These are phyloP conservation scores for Caloboletus inedulis DNA, from an alignment of 1,284 basidiomycete species.

Conservation along the genomic window DNA sequence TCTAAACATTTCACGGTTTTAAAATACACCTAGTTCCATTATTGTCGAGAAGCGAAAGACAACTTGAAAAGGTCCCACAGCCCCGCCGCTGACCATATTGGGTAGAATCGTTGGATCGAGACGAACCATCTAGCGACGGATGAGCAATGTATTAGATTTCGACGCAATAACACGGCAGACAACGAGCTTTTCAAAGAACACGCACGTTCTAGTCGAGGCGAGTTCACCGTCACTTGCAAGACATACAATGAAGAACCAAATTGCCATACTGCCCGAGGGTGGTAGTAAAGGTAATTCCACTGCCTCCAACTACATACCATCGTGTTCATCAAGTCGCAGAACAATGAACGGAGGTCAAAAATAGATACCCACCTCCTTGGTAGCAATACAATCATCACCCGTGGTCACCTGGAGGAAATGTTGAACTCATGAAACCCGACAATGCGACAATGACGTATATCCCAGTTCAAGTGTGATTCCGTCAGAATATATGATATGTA, in stretches of 20 bases:
- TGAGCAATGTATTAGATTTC: not conserved
- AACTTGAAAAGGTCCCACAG: not conserved
- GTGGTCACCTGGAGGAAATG: constrained; percentile 41
- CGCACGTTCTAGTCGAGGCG: not conserved
- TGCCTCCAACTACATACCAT: not conserved
- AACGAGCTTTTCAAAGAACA: not conserved
- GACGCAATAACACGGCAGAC: not conserved
- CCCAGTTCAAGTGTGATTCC: constrained; percentile 46
- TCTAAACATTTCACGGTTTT: no score
- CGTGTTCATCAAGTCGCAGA: constrained; percentile 37
- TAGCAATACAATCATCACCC: constrained; percentile 66
- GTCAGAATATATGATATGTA: constrained; percentile 45
- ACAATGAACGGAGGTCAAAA: not conserved
- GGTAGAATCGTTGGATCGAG: not conserved
- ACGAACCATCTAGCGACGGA: not conserved
- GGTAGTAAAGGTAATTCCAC: constrained; percentile 31
- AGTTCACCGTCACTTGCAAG: not conserved
- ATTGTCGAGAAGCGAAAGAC: no score
- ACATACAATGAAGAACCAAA: not conserved
- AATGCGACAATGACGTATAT: constrained; percentile 22
- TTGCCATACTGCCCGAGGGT: constrained; percentile 41
- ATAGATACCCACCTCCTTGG: constrained; percentile 51
- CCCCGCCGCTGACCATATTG: not conserved
- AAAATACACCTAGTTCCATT: no score
- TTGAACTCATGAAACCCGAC: not conserved